Conservation (phyloP, 225 moss, liverwort and hornwort species). For the Climacium dendroides region DNA sequence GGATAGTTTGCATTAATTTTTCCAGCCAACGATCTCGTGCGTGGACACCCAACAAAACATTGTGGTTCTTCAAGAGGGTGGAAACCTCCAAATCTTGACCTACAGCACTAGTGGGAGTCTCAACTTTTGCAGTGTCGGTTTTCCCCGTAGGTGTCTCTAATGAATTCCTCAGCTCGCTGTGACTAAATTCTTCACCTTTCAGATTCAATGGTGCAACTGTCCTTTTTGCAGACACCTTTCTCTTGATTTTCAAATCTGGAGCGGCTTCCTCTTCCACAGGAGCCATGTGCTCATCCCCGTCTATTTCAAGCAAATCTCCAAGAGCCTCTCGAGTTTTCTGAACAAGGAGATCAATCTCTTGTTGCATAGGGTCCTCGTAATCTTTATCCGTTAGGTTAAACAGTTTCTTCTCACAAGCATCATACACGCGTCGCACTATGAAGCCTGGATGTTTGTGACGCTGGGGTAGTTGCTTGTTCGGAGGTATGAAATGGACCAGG, state of each 20-base stretch:
- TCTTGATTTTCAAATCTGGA: conserved; percentile 44
- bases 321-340: conserved; percentile 68
- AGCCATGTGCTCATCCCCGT: conserved; percentile 35
- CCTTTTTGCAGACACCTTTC: conserved; percentile 34
- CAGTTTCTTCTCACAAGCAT: conserved; percentile 86
- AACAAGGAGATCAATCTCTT: conserved; percentile 84
- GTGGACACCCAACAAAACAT: conserved; percentile 51
- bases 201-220: conserved; percentile 56
- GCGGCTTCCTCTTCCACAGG: conserved; percentile 18
- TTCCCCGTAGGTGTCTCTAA: conserved; percentile 45
- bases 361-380: conserved; percentile 95
- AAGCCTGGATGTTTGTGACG: conserved; percentile 87
- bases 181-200: conserved; percentile 43
- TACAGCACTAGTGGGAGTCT: conserved; percentile 62
- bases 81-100: conserved; percentile 53
- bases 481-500: conserved; percentile 82
- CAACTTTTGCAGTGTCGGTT: conserved; percentile 16
- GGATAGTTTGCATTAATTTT: conserved; percentile 63
- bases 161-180: conserved; percentile 20
- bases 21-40: conserved; percentile 90
- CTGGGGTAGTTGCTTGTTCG: conserved; percentile 61
- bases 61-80: conserved; percentile 37
- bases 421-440: conserved; percentile 84
- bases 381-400: conserved; percentile 96
- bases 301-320: conserved; percentile 67